These are phyloP conservation scores for Fusarium globosum DNA, from an alignment of 2,329 filamentous ascomycete genomes.

Conservation along the genomic window DNA sequence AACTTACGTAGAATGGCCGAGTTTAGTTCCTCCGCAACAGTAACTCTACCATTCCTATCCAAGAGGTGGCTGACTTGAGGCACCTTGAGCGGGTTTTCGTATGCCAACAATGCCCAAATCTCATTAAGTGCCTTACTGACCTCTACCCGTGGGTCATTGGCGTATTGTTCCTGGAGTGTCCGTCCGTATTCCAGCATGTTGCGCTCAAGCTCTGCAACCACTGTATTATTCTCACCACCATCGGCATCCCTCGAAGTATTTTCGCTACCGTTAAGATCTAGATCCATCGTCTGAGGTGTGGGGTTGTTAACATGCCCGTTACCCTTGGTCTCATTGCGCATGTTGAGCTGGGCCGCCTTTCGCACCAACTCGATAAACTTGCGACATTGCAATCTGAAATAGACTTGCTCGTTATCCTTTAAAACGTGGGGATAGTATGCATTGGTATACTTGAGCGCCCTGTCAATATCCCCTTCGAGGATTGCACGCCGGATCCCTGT, in stretches of 20 bases:
- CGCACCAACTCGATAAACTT: conserved; percentile 97
- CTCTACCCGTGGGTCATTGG: conserved; percentile 74
- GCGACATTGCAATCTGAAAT: conserved; percentile 87
- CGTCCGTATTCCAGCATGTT: conserved; percentile 84
- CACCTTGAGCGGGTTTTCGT: conserved; percentile 81
- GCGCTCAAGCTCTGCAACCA: conserved; percentile 64
- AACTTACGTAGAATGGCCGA: conserved; percentile 87
- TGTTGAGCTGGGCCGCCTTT: conserved; percentile 73
- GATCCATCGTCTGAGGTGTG: conserved; percentile 64
- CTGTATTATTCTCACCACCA: conserved; percentile 51
- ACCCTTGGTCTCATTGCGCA: conserved; percentile 57
- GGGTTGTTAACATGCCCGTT: conserved; percentile 54
- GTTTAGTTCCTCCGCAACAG: conserved; percentile 93
- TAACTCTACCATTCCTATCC: conserved; percentile 77
- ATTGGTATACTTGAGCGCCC: conserved; percentile 83
- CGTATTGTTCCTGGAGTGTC: conserved; percentile 81
- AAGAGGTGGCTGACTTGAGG: conserved; percentile 80
- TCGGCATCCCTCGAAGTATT: conserved; percentile 61
- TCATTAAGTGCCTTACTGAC: conserved; percentile 80
- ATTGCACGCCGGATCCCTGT: conserved; percentile 87
- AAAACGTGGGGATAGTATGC: conserved; percentile 84
- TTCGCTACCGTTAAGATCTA: conserved; percentile 62
- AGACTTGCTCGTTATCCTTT: conserved; percentile 81
- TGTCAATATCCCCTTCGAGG: conserved; percentile 91
- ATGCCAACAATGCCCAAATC: conserved; percentile 90